These are phyloP conservation scores for Sporothrix inflata DNA, from an alignment of 2,329 filamentous ascomycete species.

Conservation along the genomic window DNA sequence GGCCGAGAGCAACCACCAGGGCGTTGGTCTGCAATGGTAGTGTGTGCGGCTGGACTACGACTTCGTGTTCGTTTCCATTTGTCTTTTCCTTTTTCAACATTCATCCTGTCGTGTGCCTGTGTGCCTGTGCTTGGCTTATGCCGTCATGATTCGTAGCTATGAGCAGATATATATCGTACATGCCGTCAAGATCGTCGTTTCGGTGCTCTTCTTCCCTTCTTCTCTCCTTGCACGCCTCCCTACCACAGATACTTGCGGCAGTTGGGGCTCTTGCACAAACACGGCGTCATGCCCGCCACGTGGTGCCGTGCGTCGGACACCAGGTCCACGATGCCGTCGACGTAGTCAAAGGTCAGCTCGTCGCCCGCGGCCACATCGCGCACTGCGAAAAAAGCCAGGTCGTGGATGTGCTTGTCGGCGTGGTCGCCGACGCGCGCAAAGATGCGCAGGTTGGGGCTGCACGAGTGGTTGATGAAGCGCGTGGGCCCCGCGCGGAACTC, in stretches of 20 bases:
- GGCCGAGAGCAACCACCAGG: background rate
- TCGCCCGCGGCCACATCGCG: conserved; percentile 65
- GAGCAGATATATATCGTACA: background rate
- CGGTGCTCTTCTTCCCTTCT: background rate
- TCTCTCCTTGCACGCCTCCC: too few relatives aligned
- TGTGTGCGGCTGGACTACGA: background rate
- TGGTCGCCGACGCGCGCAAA: conserved; percentile 80
- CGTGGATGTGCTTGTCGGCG: conserved; percentile 73
- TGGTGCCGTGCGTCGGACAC: conserved; percentile 52
- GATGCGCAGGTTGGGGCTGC: conserved; percentile 76
- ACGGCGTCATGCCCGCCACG: conserved; percentile 58
- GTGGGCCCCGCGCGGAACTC: conserved; percentile 78
- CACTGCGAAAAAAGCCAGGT: conserved; percentile 75
- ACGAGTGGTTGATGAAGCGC: conserved; percentile 82
- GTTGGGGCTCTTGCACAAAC: conserved; percentile 65
- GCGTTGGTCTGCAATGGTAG: too few relatives aligned
- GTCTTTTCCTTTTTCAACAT: background rate
- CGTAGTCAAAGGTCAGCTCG: conserved; percentile 81
- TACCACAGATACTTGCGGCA: conserved; percentile 74
- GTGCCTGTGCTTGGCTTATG: background rate
- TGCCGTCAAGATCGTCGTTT: background rate
- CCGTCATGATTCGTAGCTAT: conserved; percentile 14
- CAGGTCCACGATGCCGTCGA: conserved; percentile 63
- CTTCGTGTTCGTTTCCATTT: background rate
- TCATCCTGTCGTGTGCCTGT: background rate